Base-by-base conservation (phyloP, 2,329 filamentous ascomycete genomes). In the Teratosphaeria destructans region DNA sequence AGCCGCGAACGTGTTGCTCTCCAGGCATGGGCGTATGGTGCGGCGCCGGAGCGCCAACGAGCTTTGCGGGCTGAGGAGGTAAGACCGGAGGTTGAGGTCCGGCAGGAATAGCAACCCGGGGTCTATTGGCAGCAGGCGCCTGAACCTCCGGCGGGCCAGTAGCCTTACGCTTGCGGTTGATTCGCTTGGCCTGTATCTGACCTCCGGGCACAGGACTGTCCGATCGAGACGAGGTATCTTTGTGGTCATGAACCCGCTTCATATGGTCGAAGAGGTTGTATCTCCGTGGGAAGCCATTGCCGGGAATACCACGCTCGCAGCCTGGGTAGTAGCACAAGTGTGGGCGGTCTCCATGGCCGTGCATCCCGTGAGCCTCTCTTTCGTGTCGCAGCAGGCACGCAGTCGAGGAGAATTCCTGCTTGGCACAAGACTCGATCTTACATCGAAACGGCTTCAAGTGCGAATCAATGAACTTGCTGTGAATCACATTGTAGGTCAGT, bases 181-280 rank as follows among this genome's bases (percentile, higher is more conserved):
- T 61, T 19, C 43, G 37, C 37, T 57, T 52, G 55, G 55, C 5
- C 23, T 37, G 23, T 1, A 16, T 37, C 35, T 54, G 57, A 58
- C n/a, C 47, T 19, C 43, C 39, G 55, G 53, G 52, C 55, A 54
- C 57, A 55, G 54, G 55, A 56, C 47, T 35, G 57, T 61, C 19
- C 53, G 32, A 66, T 67, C 27, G 34, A 27, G 53, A 55, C 12
- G 29, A 32, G 19, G 29, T 37, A 8, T 70, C 69, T 63, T 69
- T 78, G 68, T 82, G 84, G 65, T 84, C 82, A 68, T 97, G 93
- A 7, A 96, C 92, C 63, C 93, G 87, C 77, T 90, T 90, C 92
- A 96, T 96, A 81, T 97, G 93, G 77, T 97, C 93, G 74, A 88
- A 86, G 58, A 96, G 83, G 77, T 97, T 97, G 90, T 94, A 97